These are phyloP conservation scores for Heritiera littoralis DNA, from an alignment of 345 rosid species.

Conservation along the genomic window DNA sequence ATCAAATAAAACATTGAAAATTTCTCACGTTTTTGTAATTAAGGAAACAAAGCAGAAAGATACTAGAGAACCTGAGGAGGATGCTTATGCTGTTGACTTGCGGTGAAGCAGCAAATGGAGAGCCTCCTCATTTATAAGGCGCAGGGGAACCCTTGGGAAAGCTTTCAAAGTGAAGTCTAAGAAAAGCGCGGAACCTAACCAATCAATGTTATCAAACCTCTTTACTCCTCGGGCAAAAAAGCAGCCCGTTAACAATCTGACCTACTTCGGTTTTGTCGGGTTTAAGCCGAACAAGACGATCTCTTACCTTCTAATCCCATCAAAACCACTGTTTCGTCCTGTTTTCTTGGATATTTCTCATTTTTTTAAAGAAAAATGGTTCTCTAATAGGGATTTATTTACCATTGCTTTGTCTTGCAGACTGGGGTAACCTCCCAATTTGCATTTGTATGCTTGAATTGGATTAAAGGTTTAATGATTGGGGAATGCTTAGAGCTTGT, in stretches of 20 bases:
- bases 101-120: conserved; percentile 39
- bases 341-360: background rate
- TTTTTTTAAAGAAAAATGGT: too few species aligned
- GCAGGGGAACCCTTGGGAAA: conserved; percentile 21
- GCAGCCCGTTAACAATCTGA: conserved; percentile 6
- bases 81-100: conserved; percentile 28
- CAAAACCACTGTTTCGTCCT: background rate
- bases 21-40: background rate
- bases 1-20: background rate
- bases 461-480: conserved; percentile 36
- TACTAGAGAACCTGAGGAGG: conserved; percentile 35
- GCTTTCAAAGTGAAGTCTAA: conserved; percentile 39
- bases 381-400: conserved; percentile 11
- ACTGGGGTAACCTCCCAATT: conserved; percentile 21
- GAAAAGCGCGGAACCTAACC: conserved; percentile 48
- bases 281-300: conserved; percentile 15
- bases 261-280: conserved; percentile 30
- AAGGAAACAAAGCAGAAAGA: background rate
- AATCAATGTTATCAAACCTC: conserved; percentile 21
- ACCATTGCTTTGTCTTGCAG: conserved; percentile 61
- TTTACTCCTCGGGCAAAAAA: background rate
- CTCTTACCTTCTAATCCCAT: conserved; percentile 7
- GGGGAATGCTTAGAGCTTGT: conserved; percentile 2
- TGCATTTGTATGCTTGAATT: conserved; percentile 48
- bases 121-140: conserved; percentile 48